Conservation (phyloP, 1,284 basidiomycete species). For the Leccinum holopus region DNA sequence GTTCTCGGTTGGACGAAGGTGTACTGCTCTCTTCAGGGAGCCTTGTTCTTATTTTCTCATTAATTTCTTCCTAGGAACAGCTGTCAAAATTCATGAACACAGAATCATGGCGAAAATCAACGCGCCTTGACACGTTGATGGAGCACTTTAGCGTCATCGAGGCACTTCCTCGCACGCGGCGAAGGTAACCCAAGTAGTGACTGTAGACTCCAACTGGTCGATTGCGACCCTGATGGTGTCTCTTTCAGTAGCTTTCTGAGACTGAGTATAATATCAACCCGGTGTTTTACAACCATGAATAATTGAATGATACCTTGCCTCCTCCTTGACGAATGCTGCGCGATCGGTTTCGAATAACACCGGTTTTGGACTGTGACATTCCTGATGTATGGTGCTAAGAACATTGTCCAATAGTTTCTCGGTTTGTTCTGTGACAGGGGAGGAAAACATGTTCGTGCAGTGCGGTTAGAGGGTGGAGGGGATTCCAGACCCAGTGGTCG, state of each 20-base stretch:
- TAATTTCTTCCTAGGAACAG: slow-evolving; percentile 11
- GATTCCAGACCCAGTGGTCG: not conserved
- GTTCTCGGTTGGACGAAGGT: not conserved
- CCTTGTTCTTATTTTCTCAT: slow-evolving; percentile 1
- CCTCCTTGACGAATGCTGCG: slow-evolving; percentile 10
- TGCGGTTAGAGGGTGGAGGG: not conserved
- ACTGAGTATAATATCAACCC: slow-evolving; percentile 8
- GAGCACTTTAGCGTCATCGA: slow-evolving; percentile 10
- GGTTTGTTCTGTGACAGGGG: slow-evolving; percentile 1
- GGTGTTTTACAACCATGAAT: not conserved
- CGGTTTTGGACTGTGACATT: not conserved
- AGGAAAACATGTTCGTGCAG: slow-evolving; percentile 13
- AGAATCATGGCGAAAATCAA: not conserved
- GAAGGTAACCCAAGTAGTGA: slow-evolving; percentile 8
- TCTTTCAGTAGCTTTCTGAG: slow-evolving; percentile 10
- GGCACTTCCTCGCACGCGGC: slow-evolving; percentile 1
- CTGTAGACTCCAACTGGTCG: not conserved
- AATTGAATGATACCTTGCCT: slow-evolving; percentile 3
- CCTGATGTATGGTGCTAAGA: slow-evolving; percentile 1
- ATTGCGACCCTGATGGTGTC: not conserved
- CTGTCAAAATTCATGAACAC: not conserved
- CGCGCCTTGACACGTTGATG: slow-evolving; percentile 9
- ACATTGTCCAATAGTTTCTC: slow-evolving; percentile 13
- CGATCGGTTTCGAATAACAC: slow-evolving; percentile 12
- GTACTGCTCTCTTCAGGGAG: not conserved